phyloP scores from a whole-genome alignment of 495 filamentous ascomycete genomes.

The Aspergillus olivimuriae region DNA sequence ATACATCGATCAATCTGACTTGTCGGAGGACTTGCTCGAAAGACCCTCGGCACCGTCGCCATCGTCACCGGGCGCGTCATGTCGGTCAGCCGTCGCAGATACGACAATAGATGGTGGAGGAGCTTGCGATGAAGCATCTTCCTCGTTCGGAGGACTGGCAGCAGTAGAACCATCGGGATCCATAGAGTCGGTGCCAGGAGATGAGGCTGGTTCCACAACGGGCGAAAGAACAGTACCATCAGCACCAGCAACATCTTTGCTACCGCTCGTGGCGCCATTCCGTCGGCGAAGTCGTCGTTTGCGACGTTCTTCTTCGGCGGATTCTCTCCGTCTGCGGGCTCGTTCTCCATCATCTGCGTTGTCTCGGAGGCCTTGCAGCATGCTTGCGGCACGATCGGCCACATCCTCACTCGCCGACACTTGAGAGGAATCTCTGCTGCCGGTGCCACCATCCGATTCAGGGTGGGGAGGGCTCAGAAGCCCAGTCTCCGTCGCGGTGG shows the following conservation, averaged over 20 bases:
- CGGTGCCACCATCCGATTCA: slow-evolving; percentile 34
- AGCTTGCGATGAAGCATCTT: slow-evolving; percentile 15
- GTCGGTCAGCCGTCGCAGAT: slow-evolving; percentile 24
- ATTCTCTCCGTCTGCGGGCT: slow-evolving; percentile 57
- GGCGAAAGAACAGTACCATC: slow-evolving; percentile 32
- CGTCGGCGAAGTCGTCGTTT: slow-evolving; percentile 54
- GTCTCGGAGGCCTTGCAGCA: slow-evolving; percentile 74
- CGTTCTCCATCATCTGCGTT: slow-evolving; percentile 53
- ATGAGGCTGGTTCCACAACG: slow-evolving; percentile 29
- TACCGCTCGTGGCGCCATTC: slow-evolving; percentile 37
- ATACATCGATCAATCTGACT: slow-evolving; percentile 23
- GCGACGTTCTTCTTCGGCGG: slow-evolving; percentile 62
- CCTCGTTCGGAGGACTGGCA: slow-evolving; percentile 22
- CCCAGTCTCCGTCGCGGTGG: slow-evolving; percentile 23
- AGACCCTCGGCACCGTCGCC: slow-evolving; percentile 14
- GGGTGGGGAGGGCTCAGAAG: slow-evolving; percentile 32
- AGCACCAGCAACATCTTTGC: slow-evolving; percentile 40
- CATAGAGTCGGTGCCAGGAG: slow-evolving; percentile 18
- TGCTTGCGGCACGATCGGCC: slow-evolving; percentile 72
- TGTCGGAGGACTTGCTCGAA: slow-evolving; percentile 23
- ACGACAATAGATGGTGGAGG: slow-evolving; percentile 35
- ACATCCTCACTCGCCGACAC: slow-evolving; percentile 64
- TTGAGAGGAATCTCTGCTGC: slow-evolving; percentile 28
- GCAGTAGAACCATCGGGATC: slow-evolving; percentile 19
- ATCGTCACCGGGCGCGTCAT: slow-evolving; percentile 10